phyloP scores from a whole-genome alignment of 805 yeast species.

The Saturnispora kantuleensis region DNA sequence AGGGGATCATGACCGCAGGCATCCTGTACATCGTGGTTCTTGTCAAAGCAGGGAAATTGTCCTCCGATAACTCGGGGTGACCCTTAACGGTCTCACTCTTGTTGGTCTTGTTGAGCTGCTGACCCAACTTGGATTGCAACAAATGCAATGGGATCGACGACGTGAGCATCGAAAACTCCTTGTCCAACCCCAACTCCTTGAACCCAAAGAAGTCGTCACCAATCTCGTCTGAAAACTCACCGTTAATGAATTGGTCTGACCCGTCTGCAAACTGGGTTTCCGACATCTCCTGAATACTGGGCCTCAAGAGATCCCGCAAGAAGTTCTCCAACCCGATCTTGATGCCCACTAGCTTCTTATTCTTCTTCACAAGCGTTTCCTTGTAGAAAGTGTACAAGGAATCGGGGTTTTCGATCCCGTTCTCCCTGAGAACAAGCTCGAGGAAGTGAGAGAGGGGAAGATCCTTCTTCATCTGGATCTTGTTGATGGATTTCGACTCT shows the following conservation, averaged over 20 bases:
- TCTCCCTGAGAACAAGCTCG: conserved; percentile 60
- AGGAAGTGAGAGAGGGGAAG: conserved; percentile 35
- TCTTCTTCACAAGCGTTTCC: conserved; percentile 62
- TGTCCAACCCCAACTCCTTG: conserved; percentile 85
- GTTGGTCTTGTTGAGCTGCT: conserved; percentile 38
- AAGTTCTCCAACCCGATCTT: conserved; percentile 57
- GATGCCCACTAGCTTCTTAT: conserved; percentile 58
- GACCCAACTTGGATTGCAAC: conserved; percentile 65
- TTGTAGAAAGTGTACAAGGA: conserved; percentile 63
- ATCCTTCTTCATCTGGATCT: conserved; percentile 17
- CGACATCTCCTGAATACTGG: conserved; percentile 56
- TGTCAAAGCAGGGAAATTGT: conserved; percentile 41
- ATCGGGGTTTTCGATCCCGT: conserved; percentile 77
- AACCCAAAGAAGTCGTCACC: conserved; percentile 99
- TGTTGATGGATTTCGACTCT: conserved; percentile 49
- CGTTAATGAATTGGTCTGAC: conserved; percentile 88
- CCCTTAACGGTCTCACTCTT: conserved; percentile 40
- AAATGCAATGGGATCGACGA: conserved; percentile 85
- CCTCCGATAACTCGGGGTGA: conserved; percentile 56
- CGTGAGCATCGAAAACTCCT: conserved; percentile 77
- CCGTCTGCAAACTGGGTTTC: conserved; percentile 81
- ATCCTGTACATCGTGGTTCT: conserved; percentile 43
- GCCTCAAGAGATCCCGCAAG: conserved; percentile 73
- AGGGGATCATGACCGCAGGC: conserved; percentile 50
- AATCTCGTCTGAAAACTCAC: conserved; percentile 85